Conservation (phyloP, 352 stramenopile species). For the Phytophthora litchii region DNA sequence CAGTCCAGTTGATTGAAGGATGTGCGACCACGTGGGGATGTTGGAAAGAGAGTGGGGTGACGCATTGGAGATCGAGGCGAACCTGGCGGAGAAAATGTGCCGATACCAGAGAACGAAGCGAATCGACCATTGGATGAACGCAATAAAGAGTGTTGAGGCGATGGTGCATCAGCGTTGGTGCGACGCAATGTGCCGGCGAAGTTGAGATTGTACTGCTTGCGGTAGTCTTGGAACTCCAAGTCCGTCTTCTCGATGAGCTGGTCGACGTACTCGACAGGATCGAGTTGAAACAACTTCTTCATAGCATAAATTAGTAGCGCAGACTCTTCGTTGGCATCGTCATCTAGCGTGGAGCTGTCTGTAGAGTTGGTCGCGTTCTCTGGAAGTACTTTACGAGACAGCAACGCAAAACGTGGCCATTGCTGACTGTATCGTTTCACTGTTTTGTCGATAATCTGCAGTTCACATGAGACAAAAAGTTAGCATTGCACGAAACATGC, state of each 20-base stretch:
- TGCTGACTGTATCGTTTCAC: conserved; percentile 36
- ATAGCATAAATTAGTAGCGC: conserved; percentile 45
- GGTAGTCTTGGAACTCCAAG: conserved; percentile 45
- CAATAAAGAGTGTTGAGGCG: conserved; percentile 25
- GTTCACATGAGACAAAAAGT: conserved; percentile 2
- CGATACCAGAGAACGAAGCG: conserved; percentile 47
- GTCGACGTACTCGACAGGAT: conserved; percentile 55
- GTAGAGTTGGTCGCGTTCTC: not conserved
- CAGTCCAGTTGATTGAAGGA: conserved; percentile 44
- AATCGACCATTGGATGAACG: conserved; percentile 35
- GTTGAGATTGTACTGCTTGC: conserved; percentile 46
- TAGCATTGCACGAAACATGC: conserved; percentile 7
- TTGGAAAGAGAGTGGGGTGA: conserved; percentile 29
- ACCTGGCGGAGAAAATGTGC: conserved; percentile 20
- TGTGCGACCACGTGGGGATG: conserved; percentile 26
- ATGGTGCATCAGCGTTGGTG: conserved; percentile 35
- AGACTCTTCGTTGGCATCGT: conserved; percentile 21
- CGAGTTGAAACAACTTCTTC: conserved; percentile 46
- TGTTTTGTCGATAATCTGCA: conserved; percentile 51
- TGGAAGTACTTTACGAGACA: conserved; percentile 11
- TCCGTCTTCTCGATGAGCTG: conserved; percentile 44
- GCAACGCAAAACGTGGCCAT: conserved; percentile 25
- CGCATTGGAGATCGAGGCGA: conserved; percentile 22
- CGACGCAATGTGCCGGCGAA: conserved; percentile 33
- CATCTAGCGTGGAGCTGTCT: conserved; percentile 1